Evolutionary conservation across 2,329 filamentous ascomycete species (phyloP), one percentile per base, ranked within the genome.

Genomic region (Myriosclerotinia scirpicola): DNA sequence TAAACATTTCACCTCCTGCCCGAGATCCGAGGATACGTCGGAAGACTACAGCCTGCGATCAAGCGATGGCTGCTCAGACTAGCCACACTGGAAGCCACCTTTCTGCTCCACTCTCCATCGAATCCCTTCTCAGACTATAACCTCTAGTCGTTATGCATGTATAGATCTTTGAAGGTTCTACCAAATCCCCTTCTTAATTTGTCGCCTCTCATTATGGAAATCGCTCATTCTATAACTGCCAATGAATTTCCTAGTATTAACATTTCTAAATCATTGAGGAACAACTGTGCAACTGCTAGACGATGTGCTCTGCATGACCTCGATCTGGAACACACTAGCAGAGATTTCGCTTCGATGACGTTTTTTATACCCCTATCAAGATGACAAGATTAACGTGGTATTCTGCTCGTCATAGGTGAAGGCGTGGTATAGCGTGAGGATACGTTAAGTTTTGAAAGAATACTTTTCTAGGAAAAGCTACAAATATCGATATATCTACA

Each of bases 21-120:
- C 36, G 94, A 55, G 95, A 99, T 78, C 84, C 90, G 60, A 91
- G 96, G 75, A 93, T 98, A 48, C 26, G 3, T 26, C 26, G 26
- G 26, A 3, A 26, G 26, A 26, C 26, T 26, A 26, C 26, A 79
- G 94, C 94, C 72, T 99, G 94, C 79, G 91, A 93, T 78, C 85
- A 92, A 68, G 3, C 95, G 3, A 84, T 97, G 80, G 92, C 86
- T 5, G 79, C 82, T 2, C 85, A 88, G 71, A 85, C 77, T 74
- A 88, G 88, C 73, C 73, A 78, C 42, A 55, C 52, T 17, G 62
- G 68, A 30, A 20, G 38, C 36, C 14, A 17, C 5, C 5, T 2
- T 4, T 22, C 52, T 7, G 46, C 17, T 48, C 36, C 20, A 5
- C 7, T 30, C 2, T 11, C 22, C 6, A 42, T 30, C 17, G 38